A percentile compares a stretch with the other conserved stretches of the same genome.
Evolutionary conservation across 2,329 filamentous ascomycete genomes (phyloP).

Genomic region (Claviceps sp.): DNA sequence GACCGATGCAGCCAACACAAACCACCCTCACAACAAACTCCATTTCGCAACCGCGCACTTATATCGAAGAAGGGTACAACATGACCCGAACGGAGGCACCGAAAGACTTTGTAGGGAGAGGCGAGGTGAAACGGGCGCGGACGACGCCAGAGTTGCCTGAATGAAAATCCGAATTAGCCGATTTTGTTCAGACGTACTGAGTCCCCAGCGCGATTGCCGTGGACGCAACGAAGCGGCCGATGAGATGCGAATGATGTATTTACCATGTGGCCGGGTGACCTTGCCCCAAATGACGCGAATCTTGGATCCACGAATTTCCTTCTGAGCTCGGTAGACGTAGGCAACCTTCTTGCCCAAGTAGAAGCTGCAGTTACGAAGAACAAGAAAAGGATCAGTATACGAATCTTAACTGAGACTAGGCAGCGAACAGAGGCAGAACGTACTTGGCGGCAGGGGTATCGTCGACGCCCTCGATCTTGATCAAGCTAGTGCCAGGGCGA

Average conservation of each 20-base stretch:
- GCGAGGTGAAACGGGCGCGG: conserved; percentile 90
- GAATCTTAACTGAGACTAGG: not conserved
- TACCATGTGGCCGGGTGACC: conserved; percentile 91
- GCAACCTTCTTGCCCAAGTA: conserved; percentile 98
- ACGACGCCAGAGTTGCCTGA: conserved; percentile 94
- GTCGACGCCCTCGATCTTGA: conserved; percentile 98
- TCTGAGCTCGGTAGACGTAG: conserved; percentile 94
- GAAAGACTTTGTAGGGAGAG: conserved; percentile 93
- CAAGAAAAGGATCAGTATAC: conserved; percentile 12
- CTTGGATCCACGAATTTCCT: conserved; percentile 93
- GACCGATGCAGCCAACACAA: conserved; percentile 47
- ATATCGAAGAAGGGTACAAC: conserved; percentile 97
- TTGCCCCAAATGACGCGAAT: conserved; percentile 99
- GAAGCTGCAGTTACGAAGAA: conserved; percentile 42
- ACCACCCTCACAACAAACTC: conserved; percentile 51
- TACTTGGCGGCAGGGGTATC: conserved; percentile 79
- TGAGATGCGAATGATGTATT: conserved; percentile 14
- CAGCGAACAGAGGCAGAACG: conserved; percentile 19
- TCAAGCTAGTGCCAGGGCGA: conserved; percentile 80
- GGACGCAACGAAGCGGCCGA: not conserved
- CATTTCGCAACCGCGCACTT: conserved; percentile 42
- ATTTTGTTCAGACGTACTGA: not conserved
- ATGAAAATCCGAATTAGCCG: not conserved
- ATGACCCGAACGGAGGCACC: conserved; percentile 92
- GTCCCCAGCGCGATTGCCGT: not conserved